Conservation (phyloP, 140 eudicot species). For the Flaveria floridana region DNA sequence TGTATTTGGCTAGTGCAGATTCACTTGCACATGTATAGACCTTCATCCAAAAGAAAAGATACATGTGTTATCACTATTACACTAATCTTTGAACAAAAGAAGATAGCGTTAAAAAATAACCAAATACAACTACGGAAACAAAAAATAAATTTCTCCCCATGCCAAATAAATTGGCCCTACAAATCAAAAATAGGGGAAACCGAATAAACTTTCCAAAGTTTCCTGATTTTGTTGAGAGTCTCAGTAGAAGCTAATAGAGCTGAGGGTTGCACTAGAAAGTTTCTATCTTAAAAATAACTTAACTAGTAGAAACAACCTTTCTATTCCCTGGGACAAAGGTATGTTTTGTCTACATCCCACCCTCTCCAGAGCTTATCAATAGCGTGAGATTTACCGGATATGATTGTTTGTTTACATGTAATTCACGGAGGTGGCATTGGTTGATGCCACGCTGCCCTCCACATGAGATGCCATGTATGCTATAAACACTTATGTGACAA, state of each 20-base stretch:
- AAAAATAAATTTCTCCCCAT: neutral
- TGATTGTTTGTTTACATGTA: neutral
- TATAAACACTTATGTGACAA: neutral
- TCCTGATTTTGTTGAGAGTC: neutral
- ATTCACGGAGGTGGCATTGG: neutral
- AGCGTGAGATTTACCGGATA: too few species aligned
- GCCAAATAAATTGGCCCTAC: neutral
- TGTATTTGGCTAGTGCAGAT: conserved; percentile 51
- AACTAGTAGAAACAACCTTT: neutral
- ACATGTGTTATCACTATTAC: conserved; percentile 15
- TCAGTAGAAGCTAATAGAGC: too few species aligned
- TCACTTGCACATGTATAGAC: conserved; percentile 74
- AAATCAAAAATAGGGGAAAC: neutral
- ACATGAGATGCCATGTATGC: conserved; percentile 1
- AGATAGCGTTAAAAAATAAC: neutral
- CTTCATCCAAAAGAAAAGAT: conserved; percentile 42
- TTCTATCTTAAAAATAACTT: too few species aligned
- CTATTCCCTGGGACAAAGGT: too few species aligned
- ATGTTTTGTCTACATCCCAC: too few species aligned
- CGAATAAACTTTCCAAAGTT: neutral
- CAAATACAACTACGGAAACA: neutral
- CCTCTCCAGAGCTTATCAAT: too few species aligned
- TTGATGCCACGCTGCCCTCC: neutral
- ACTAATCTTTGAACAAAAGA: conserved; percentile 3
- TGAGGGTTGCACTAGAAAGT: too few species aligned